Base-by-base conservation (phyloP, 2,329 filamentous ascomycete species). In the Plenodomus biglobosus region DNA sequence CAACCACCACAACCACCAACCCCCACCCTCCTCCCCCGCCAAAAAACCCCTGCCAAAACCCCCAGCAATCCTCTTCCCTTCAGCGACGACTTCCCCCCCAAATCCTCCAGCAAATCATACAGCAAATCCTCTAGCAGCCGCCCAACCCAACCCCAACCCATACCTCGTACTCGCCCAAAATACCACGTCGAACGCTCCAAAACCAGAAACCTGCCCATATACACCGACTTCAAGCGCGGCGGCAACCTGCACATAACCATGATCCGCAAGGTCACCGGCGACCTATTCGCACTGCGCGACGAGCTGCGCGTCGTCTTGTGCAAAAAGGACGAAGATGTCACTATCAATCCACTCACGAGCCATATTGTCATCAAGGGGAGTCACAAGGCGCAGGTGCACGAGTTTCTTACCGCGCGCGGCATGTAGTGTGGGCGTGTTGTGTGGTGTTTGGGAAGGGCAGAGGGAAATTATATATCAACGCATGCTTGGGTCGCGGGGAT, bases 211-310 rank as follows among this genome's bases (percentile, higher is more conserved):
- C 76, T 94, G 2, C 85, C 90, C 19, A 81, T 97, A 38, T 99
- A 97, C 75, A 78, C 85, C 15, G 78, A 84, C 57, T 77, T 75
- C 56, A 92, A 89, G 75, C 80, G 84, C 11, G 90, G 90, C 43
- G 89, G 90, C 13, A 94, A 88, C 56, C 79, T 85, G 66, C 83
- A 85, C 62, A 74, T 88, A 62, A 95, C 92, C 4, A 73, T 83
- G 47, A 75, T 99, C 46, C 87, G 90, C 70, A 91, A 88, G 73
- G 80, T 92, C 41, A 84, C 90, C 48, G 94, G 94, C 15, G 81
- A 95, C 68, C 65, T 84, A 41, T 71, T 76, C 24, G 80, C 76
- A 2, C 69, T 97, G 55, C 78, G 82, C 52, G 72, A 80, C 30
- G 86, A 91, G 59, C 68, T 97, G 47, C 74, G 78, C 32, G 65